Evolutionary conservation across 441 rosid genomes (phyloP), one percentile per base, ranked within the genome.

Genomic region (Mallotus japonicus): DNA sequence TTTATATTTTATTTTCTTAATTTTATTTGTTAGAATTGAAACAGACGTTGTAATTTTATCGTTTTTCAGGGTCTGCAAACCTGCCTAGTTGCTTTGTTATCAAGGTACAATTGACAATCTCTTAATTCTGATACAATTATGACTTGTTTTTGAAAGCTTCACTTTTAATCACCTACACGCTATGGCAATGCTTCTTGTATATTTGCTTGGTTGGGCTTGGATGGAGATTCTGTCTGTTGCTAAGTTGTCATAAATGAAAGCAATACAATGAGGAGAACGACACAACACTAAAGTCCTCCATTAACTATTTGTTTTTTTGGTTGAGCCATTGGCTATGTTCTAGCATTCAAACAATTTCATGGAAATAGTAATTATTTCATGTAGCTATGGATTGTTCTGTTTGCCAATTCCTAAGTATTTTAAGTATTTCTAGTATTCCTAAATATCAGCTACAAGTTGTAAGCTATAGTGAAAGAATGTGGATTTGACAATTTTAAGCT

Each of bases 51-150:
- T 77, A n/a, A 40, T 77, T 76, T 67, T 69, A 74, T 84, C 70
- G 66, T 51, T 50, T 14, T 80, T 79, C 88, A 95, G 98, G 99
- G 99, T 74, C 78, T 95, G 83, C 99, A 95, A 88, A 95, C 99
- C 83, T 95, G 98, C 82, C 83, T 87, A 67, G 99, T 91, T 73
- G 97, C 97, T 75, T 83, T 91, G 50, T 75, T 92, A 59, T 92
- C 96, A 71, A 92, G 97, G 98, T 95, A 85, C 40, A 34, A 54
- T 58, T 71, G 50, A 58, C 46, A 49, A 40, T 69, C 63, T 65
- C 40, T 67, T 78, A 9, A 10, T 62, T 67, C 28, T 75, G 19
- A 34, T 40, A 19, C 46, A 22, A 46, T 20, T 75, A 62, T 68
- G 61, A 15, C 50, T 8, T 56, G 58, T 70, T 50, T 13, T n/a